Base-by-base conservation (phyloP, 2,329 filamentous ascomycete species). In the Xylaria sp. region DNA sequence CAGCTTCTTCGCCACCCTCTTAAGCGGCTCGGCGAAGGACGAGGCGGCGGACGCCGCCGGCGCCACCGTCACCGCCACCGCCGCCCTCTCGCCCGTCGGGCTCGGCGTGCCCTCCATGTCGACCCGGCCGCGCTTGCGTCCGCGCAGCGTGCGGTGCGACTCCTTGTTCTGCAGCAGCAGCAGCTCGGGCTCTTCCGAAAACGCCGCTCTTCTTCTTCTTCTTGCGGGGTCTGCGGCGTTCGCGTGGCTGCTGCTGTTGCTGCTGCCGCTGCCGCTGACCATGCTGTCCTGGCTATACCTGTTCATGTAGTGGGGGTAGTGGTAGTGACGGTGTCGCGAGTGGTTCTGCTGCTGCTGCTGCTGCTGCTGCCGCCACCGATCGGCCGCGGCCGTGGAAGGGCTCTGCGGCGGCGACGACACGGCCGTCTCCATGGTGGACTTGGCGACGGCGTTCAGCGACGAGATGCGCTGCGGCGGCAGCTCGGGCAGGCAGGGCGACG, bases 1-100 rank as follows among this genome's bases (percentile, higher is more conserved):
- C 44, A 84, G 70, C 67, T 82, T 83, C 73, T 82, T 82, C 52
- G 74, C 72, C 19, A 76, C 70, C 58, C 73, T 75, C 62, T 61
- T 67, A 59, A 68, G 61, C 21, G 64, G 66, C 42, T 65, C 57
- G 22, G 61, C 52, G 38, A 66, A 60, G 21, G 63, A 60, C 4
- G 57, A 60, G 29, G 41, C 37, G 20, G 38, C 24, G 11, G 39
- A 38, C 21, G 57, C 45, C 42, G 55, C 20, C 16, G 54, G 49
- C 9, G 43, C 24, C 44, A 58, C 54, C 19, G 40, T 34, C 37
- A 46, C 21, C 2, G 49, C 44, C 22, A 45, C 41, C 6, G 42
- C 66, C 64, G 44, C 66, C 57, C 57, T 58, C 48, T 63, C 66
- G 17, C 60, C 66, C 50, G 39, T 62, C 52, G 50, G 51, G 52